Conservation (phyloP, 75 land plant genomes). For the Cunninghamia lanceolata region DNA sequence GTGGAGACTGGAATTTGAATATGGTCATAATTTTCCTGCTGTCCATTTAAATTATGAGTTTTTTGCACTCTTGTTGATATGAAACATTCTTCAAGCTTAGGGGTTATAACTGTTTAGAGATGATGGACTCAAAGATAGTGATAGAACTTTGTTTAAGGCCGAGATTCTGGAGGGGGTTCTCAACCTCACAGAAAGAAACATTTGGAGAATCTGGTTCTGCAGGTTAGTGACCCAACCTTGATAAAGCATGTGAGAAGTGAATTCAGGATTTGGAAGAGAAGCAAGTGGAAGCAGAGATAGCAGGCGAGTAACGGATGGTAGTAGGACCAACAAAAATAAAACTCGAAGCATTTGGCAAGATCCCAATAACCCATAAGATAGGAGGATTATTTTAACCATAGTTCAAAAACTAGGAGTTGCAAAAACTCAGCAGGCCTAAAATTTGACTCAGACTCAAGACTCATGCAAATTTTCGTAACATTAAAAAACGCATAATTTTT, state of each 20-base stretch:
- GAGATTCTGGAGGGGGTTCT: background rate
- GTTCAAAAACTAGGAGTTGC: too few species aligned
- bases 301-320: background rate
- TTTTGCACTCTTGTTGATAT: background rate
- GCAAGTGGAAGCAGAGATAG: background rate
- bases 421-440: too few species aligned
- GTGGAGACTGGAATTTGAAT: background rate
- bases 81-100: background rate
- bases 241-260: background rate
- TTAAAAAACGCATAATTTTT: too few species aligned
- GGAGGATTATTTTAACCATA: too few species aligned
- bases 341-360: background rate
- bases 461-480: too few species aligned
- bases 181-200: too few species aligned
- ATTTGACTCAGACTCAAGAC: too few species aligned
- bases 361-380: background rate
- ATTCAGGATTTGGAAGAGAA: background rate
- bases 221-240: background rate
- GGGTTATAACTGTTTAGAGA: background rate
- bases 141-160: background rate
- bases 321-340: background rate
- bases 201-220: background rate
- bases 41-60: background rate
- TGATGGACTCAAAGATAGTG: background rate
- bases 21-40: background rate